Evolutionary conservation across 495 filamentous ascomycete genomes (phyloP).

Genomic region (Penicillium riverlandense): DNA sequence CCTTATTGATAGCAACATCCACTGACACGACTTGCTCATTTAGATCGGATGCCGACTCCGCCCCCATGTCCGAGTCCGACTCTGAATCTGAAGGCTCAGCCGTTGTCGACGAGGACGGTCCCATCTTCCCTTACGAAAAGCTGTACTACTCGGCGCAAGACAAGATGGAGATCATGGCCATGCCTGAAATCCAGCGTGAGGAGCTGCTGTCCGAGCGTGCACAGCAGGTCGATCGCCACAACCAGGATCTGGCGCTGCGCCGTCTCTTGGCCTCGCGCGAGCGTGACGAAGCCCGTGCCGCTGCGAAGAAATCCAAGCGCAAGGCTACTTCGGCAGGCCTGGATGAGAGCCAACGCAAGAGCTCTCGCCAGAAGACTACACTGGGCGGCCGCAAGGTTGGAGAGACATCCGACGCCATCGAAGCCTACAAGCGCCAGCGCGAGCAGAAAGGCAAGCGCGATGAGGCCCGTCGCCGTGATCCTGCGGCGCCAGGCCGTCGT

Average conservation of each 20-base stretch:
- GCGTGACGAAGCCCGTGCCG: conserved; percentile 47
- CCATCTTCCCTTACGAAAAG: conserved; percentile 81
- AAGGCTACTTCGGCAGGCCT: conserved; percentile 69
- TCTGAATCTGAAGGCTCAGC: conserved; percentile 44
- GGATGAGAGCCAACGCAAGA: conserved; percentile 69
- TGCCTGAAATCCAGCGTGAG: conserved; percentile 88
- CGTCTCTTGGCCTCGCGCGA: conserved; percentile 66
- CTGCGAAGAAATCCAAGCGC: conserved; percentile 67
- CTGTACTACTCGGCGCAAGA: conserved; percentile 75
- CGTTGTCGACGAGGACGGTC: conserved; percentile 47
- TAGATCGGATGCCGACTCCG: conserved; percentile 63
- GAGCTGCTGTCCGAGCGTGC: conserved; percentile 81
- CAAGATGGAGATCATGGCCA: conserved; percentile 72
- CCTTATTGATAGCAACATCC: neutral
- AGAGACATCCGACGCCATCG: conserved; percentile 67
- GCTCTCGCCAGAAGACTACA: conserved; percentile 72
- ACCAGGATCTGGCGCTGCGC: conserved; percentile 79
- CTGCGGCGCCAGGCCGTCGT: conserved; percentile 43
- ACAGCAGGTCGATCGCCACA: conserved; percentile 68
- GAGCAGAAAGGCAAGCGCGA: conserved; percentile 69
- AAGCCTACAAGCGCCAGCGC: conserved; percentile 75
- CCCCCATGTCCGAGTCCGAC: conserved; percentile 78
- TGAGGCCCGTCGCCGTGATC: conserved; percentile 63
- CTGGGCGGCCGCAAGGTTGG: conserved; percentile 72
- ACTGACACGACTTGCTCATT: conserved; percentile 7